Conservation (phyloP, 345 rosid species). For the Syzygium aromaticum region DNA sequence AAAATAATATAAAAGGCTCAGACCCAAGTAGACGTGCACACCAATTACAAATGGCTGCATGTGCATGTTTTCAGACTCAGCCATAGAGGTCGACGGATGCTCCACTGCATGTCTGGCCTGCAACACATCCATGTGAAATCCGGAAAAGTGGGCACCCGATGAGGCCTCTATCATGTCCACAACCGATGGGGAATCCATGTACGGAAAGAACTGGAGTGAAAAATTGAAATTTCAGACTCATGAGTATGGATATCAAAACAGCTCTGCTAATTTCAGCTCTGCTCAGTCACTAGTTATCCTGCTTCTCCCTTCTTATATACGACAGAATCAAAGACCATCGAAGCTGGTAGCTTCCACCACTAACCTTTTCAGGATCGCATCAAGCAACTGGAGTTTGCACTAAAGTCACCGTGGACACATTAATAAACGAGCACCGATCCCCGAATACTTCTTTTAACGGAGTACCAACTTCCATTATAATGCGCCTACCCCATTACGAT, state of each 20-base stretch:
- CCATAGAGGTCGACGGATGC: slow-evolving; percentile 41
- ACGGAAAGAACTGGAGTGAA: slow-evolving; percentile 11
- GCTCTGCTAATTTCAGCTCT: neutral
- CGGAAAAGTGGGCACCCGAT: slow-evolving; percentile 78
- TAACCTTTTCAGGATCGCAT: neutral
- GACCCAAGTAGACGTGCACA: neutral
- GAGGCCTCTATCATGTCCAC: slow-evolving; percentile 89
- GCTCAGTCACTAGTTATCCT: neutral
- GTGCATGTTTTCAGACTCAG: slow-evolving; percentile 36
- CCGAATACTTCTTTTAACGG: neutral
- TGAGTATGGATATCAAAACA: neutral
- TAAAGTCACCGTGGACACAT: neutral
- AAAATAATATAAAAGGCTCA: neutral
- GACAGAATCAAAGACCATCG: neutral
- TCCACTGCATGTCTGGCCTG: slow-evolving; percentile 20
- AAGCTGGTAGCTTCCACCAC: neutral
- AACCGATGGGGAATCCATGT: slow-evolving; percentile 58
- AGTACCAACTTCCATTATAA: neutral
- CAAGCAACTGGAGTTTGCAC: neutral
- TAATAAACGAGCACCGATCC: neutral
- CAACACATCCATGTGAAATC: slow-evolving; percentile 72
- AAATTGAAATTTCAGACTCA: neutral
- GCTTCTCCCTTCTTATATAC: neutral
- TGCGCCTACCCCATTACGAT: neutral
- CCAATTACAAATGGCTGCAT: slow-evolving; percentile 94